Evolutionary conservation across 1,284 basidiomycete genomes (phyloP), one percentile per base, ranked within the genome.

Genomic region (Ceratobasidium sp.): DNA sequence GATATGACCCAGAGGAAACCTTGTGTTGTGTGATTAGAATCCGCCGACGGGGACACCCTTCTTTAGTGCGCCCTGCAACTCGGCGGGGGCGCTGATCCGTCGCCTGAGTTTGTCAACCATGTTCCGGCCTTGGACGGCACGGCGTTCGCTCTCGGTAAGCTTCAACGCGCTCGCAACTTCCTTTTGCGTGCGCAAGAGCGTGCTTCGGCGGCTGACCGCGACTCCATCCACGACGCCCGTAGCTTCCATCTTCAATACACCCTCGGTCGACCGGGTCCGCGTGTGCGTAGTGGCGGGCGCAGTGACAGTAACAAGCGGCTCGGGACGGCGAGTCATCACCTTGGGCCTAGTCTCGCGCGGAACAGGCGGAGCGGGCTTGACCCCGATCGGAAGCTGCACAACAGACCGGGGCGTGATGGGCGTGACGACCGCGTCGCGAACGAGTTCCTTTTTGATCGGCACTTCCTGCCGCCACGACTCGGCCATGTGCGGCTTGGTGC

Each of bases 41-140:
- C 64, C 64, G 31, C 64, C 64, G 15, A 67, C 64, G 29, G 64
- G 64, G 15, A 55, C 52, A 27, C 64, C 64, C 47, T 42, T 52
- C 12, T 25, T 40, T 52, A 67, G 42, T 15, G 13, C 25, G 15
- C 64, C 64, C 17, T 67, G 60, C 52, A 72, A 43, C 47, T 57
- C 68, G 20, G 71, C 71, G 25, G 71, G 71, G 22, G 71, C 71
- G 53, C 68, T 70, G 43, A 58, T 70, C 54, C 71, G 69, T 35
- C 71, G 25, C 43, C 71, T 54, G n/a, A 72, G 55, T 35, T 72
- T 72, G 45, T 72, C 71, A n/a, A 72, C 27, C 71, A 72, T 72
- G 27, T 72, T 64, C 40, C 65, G 55, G 17, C 71, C 71, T 49
- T 62, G 58, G 13, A 70, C 68, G 29, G 52, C 64, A 20, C 71